Conservation (phyloP, 2,329 filamentous ascomycete species). For the Fusarium sp. region DNA sequence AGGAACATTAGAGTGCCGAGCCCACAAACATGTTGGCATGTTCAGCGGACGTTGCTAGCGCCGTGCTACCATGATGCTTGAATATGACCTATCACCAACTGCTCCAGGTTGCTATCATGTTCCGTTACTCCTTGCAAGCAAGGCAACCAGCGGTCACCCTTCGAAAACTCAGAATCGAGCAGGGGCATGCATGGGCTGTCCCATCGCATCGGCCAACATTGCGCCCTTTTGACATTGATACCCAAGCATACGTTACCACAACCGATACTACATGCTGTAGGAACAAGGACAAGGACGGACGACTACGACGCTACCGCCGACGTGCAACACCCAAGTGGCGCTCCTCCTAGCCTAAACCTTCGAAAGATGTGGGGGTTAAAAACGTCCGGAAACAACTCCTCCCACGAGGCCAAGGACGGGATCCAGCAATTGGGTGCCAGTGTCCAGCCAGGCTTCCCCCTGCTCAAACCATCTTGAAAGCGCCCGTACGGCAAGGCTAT, state of each 20-base stretch:
- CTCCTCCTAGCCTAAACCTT: neutral
- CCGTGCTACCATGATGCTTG: neutral
- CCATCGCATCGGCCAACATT: constrained; percentile 2
- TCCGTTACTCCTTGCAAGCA: constrained; percentile 2
- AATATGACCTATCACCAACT: constrained; percentile 25
- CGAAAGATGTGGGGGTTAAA: constrained; percentile 16
- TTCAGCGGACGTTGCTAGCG: constrained; percentile 6
- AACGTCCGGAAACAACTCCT: neutral
- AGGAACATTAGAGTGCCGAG: constrained; percentile 2
- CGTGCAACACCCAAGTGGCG: neutral
- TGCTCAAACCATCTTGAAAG: constrained; percentile 2
- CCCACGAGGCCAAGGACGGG: neutral
- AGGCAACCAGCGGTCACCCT: neutral
- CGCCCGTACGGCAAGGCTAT: neutral
- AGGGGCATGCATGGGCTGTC: constrained; percentile 9
- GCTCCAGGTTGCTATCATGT: neutral
- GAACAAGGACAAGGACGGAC: constrained; percentile 6
- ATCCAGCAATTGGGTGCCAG: neutral
- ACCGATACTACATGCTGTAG: constrained; percentile 10
- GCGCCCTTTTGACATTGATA: neutral
- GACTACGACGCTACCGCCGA: constrained; percentile 5
- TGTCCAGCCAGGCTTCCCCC: neutral
- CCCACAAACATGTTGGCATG: constrained; percentile 3
- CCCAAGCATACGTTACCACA: neutral
- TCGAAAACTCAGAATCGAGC: constrained; percentile 3